phyloP scores from a whole-genome alignment of 139 green algal genomes.

The Closterium sp. region DNA sequence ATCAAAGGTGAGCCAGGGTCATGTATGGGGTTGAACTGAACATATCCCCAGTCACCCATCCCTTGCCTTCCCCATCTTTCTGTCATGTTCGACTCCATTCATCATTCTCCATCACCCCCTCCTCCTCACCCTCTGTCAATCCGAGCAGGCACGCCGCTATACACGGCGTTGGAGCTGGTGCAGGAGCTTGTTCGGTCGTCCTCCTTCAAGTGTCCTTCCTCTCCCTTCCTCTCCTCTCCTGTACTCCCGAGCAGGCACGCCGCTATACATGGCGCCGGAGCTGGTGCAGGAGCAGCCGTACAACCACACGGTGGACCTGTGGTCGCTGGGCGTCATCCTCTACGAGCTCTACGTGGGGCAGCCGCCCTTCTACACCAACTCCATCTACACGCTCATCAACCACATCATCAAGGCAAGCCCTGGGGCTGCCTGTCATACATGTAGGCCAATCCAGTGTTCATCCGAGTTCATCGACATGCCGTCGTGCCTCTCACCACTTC shows the following conservation, averaged over 20 bases:
- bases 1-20: conserved; percentile 52
- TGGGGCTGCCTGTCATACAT: too few relatives aligned
- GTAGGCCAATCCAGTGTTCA: too few relatives aligned
- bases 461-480: too few relatives aligned
- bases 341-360: conserved; percentile 96
- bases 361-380: conserved; percentile 99
- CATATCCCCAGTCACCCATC: too few relatives aligned
- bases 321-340: conserved; percentile 96
- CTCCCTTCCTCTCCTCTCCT: neutral
- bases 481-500: too few relatives aligned
- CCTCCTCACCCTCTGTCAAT: neutral
- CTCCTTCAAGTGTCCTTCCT: neutral
- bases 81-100: too few relatives aligned
- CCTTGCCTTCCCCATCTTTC: too few relatives aligned
- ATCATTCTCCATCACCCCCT: too few relatives aligned
- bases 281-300: conserved; percentile 97
- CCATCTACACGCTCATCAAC: conserved; percentile 92
- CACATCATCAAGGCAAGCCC: conserved; percentile 76
- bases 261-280: conserved; percentile 98
- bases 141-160: conserved; percentile 83
- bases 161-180: conserved; percentile 65
- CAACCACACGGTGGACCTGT: conserved; percentile 88
- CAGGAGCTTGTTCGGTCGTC: conserved; percentile 55
- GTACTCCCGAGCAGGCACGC: conserved; percentile 66
- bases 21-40: too few relatives aligned